Evolutionary conservation across 768 basidiomycete species (phyloP).

Genomic region (Hygrocybe coccinea): DNA sequence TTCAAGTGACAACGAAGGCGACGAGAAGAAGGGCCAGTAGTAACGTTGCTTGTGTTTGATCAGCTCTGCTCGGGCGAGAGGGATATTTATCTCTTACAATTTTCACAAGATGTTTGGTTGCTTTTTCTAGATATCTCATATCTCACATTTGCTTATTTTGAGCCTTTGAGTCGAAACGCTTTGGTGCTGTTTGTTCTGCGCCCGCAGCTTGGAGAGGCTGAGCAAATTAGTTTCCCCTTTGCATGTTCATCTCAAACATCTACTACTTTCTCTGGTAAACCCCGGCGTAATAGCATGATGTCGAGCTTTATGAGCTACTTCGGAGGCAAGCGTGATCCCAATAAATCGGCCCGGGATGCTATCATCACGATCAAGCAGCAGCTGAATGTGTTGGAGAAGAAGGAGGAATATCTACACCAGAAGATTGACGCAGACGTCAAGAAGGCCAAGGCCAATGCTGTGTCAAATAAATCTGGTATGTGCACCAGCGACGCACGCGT

Average conservation of each 20-base stretch:
- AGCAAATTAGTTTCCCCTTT: background rate
- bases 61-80: no score
- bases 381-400: constrained; percentile 97
- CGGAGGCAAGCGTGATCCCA: constrained; percentile 74
- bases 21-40: constrained; percentile 30
- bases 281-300: constrained; percentile 45
- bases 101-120: background rate
- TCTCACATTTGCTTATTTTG: background rate
- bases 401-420: constrained; percentile 94
- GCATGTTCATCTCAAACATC: background rate
- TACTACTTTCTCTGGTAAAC: background rate
- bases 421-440: constrained; percentile 92
- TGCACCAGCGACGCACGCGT: constrained; percentile 12
- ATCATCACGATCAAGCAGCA: constrained; percentile 92
- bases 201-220: background rate
- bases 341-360: constrained; percentile 83
- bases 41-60: background rate
- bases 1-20: constrained; percentile 25
- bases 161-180: background rate
- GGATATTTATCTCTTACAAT: background rate
- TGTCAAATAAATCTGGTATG: constrained; percentile 89
- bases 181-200: background rate
- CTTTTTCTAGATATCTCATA: no score
- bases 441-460: constrained; percentile 90
- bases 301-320: constrained; percentile 84